Evolutionary conservation across 176 grass and related monocot genomes (phyloP).

Genomic region (Oryza rufipogon): DNA sequence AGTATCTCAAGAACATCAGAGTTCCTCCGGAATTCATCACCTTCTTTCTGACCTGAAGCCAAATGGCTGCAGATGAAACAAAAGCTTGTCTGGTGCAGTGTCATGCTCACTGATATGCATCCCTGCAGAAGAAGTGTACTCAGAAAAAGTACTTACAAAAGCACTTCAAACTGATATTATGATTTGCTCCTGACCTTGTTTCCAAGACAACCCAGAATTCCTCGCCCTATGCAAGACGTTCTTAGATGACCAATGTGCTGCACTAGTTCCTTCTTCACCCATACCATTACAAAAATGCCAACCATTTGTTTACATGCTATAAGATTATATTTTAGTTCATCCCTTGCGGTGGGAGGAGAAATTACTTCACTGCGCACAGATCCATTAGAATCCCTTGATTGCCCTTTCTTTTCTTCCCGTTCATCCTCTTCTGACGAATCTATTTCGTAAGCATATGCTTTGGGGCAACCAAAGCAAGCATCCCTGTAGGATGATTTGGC

Average conservation of each 20-base stretch:
- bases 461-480: constrained; percentile 70
- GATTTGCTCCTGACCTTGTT: constrained; percentile 73
- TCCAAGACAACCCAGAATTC: constrained; percentile 86
- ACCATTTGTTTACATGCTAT: constrained; percentile 94
- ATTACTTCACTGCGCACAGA: constrained; percentile 44
- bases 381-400: constrained; percentile 42
- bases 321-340: constrained; percentile 78
- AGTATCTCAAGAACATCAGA: constrained; percentile 79
- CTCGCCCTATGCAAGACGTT: constrained; percentile 73
- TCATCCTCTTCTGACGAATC: constrained; percentile 77
- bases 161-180: constrained; percentile 15
- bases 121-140: constrained; percentile 57
- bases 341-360: constrained; percentile 44
- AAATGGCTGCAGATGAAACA: constrained; percentile 95
- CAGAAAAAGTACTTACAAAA: constrained; percentile 34
- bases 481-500: constrained; percentile 71
- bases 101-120: constrained; percentile 94
- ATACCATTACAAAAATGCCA: constrained; percentile 88
- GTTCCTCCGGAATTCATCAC: constrained; percentile 87
- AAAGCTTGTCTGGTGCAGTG: constrained; percentile 86
- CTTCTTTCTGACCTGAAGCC: constrained; percentile 94
- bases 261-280: constrained; percentile 79
- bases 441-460: constrained; percentile 49
- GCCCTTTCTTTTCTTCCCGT: constrained; percentile 58
- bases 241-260: constrained; percentile 80